Percentiles rank a stretch among this genome's conserved stretches.
phyloP scores from a whole-genome alignment of 2,329 filamentous ascomycete species.

The Incumbomyces lentus region DNA sequence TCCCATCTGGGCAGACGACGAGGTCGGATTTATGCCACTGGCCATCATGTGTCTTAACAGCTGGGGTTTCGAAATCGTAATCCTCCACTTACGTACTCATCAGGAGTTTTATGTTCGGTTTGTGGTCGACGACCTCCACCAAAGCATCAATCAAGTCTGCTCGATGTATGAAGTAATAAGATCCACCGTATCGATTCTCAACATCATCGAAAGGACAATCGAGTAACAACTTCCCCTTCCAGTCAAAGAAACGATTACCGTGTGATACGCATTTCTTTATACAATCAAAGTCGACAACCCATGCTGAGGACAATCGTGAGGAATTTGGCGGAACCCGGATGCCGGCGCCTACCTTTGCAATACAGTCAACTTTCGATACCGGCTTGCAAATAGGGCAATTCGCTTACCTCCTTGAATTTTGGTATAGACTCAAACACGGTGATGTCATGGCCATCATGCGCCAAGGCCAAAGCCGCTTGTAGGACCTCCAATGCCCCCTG shows the following conservation, averaged over 20 bases:
- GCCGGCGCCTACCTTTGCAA: conserved; percentile 19
- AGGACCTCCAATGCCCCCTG: no score
- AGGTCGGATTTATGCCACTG: conserved; percentile 20
- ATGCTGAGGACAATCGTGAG: conserved; percentile 12
- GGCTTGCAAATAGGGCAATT: neutral
- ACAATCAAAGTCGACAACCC: conserved; percentile 14
- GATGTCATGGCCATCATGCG: no score
- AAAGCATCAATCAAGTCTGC: conserved; percentile 22
- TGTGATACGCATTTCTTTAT: conserved; percentile 21
- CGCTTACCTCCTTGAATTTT: conserved; percentile 15
- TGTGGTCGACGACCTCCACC: conserved; percentile 11
- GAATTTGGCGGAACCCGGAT: conserved; percentile 22
- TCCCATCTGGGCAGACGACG: conserved; percentile 24
- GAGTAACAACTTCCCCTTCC: conserved; percentile 22
- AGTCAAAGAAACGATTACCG: conserved; percentile 25
- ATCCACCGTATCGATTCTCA: conserved; percentile 21
- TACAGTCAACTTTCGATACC: conserved; percentile 5
- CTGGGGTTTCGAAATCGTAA: conserved; percentile 23
- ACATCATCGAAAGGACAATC: conserved; percentile 19
- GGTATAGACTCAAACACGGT: conserved; percentile 21
- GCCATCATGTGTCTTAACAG: conserved; percentile 16
- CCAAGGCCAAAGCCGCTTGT: no score
- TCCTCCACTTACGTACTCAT: conserved; percentile 18
- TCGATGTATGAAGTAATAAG: conserved; percentile 26
- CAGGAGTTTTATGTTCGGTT: conserved; percentile 14